Evolutionary conservation across 768 basidiomycete species (phyloP).

Genomic region (Tricholoma matsutake): DNA sequence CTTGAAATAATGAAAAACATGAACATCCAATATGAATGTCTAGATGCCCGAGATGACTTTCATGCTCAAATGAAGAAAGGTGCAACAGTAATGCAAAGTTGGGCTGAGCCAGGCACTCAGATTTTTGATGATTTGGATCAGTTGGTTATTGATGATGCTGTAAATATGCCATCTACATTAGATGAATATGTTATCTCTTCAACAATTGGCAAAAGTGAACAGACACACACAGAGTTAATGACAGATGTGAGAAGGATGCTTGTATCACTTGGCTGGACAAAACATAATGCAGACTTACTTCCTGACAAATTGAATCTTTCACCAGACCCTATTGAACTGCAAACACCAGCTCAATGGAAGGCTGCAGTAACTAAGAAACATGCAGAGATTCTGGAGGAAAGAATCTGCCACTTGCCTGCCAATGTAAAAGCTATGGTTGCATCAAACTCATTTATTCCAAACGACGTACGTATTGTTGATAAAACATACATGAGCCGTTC

Average conservation of each 20-base stretch:
- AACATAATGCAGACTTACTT: background rate
- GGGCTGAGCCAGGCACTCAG: too few relatives aligned
- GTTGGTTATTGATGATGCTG: too few relatives aligned
- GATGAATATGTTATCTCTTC: background rate
- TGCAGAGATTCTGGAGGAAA: background rate
- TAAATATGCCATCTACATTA: background rate
- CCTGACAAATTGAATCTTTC: background rate
- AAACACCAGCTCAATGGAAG: background rate
- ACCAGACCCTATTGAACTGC: background rate
- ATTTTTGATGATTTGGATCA: too few relatives aligned
- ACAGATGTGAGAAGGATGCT: background rate
- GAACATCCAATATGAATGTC: slow-evolving; percentile 28
- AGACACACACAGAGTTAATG: background rate
- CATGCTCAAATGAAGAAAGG: too few relatives aligned
- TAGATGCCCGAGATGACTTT: slow-evolving; percentile 21
- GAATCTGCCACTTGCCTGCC: background rate
- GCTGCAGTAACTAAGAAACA: background rate
- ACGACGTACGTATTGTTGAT: slow-evolving; percentile 4
- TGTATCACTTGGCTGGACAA: background rate
- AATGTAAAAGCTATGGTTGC: background rate
- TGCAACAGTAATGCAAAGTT: too few relatives aligned
- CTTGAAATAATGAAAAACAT: slow-evolving; percentile 23
- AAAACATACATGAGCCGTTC: slow-evolving; percentile 8
- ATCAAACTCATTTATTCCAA: background rate
- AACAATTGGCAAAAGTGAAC: background rate